Evolutionary conservation across 345 rosid species (phyloP).

Genomic region (Lepidium didymum): DNA sequence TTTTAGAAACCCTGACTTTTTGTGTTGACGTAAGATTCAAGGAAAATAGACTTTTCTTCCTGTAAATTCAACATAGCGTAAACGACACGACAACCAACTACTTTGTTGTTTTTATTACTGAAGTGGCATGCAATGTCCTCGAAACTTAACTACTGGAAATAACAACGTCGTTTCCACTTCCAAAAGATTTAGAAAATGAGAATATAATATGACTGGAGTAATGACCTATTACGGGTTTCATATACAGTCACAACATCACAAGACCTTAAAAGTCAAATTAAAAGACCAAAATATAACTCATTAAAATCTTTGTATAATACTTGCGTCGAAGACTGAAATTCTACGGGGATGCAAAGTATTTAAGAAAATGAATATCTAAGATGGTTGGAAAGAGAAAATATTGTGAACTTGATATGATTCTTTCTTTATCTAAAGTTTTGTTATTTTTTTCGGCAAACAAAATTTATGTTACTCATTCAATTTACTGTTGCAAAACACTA

Average conservation of each 20-base stretch:
- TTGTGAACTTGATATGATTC: not conserved
- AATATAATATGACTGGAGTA: not conserved
- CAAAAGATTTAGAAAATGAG: not conserved
- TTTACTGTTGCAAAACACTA: too few species aligned
- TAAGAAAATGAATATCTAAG: not conserved
- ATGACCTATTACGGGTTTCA: not conserved
- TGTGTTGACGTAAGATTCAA: not conserved
- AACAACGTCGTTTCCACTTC: not conserved
- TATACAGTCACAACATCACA: not conserved
- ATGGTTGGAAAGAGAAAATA: not conserved
- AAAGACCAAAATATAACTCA: not conserved
- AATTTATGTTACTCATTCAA: too few species aligned
- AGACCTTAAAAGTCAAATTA: not conserved
- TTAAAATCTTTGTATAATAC: not conserved
- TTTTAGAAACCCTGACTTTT: constrained; percentile 16
- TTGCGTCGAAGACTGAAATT: not conserved
- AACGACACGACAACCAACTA: not conserved
- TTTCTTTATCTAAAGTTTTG: too few species aligned
- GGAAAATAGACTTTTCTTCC: not conserved
- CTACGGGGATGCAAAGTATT: not conserved
- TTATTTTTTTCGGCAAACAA: too few species aligned
- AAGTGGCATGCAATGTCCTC: not conserved
- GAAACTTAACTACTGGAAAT: not conserved
- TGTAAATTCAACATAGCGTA: not conserved
- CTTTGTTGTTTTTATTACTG: not conserved